Conservation (phyloP, 2,329 filamentous ascomycete species). For the Ophiosphaerella narmari region DNA sequence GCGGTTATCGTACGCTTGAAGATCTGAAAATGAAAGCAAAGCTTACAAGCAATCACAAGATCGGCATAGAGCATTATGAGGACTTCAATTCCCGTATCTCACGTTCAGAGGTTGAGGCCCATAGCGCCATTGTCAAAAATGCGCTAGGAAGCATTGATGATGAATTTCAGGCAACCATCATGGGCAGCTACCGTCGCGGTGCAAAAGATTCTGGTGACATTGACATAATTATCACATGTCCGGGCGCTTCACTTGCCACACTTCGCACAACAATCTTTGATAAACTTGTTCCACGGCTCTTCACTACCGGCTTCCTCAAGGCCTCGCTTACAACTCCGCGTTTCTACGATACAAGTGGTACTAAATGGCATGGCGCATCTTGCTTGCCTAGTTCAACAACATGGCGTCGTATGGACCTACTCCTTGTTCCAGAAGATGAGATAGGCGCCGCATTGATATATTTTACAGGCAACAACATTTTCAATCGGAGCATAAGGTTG, state of each 20-base stretch:
- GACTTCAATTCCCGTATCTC: constrained; percentile 82
- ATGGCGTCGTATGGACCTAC: constrained; percentile 84
- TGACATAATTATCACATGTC: constrained; percentile 80
- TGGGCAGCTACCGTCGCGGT: constrained; percentile 85
- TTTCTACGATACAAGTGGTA: constrained; percentile 58
- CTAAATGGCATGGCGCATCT: constrained; percentile 89
- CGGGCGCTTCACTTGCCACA: constrained; percentile 57
- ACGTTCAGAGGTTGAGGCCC: constrained; percentile 71
- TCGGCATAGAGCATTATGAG: constrained; percentile 79
- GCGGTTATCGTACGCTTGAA: constrained; percentile 74
- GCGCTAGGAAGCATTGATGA: constrained; percentile 65
- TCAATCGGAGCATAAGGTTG: constrained; percentile 84
- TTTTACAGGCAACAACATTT: constrained; percentile 94
- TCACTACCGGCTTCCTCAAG: constrained; percentile 67
- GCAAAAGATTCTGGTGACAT: constrained; percentile 77
- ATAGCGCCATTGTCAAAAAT: constrained; percentile 67
- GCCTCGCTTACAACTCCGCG: constrained; percentile 66
- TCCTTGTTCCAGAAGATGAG: constrained; percentile 79
- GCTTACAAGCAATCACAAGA: constrained; percentile 69
- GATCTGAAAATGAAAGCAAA: constrained; percentile 67
- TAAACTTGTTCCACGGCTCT: constrained; percentile 66
- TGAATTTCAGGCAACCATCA: constrained; percentile 71
- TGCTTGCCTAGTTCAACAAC: constrained; percentile 62
- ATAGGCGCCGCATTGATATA: constrained; percentile 88
- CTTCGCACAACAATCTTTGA: constrained; percentile 67